phyloP scores from a whole-genome alignment of 192 early-diverging fungal species.

The Coemansia sp. region DNA sequence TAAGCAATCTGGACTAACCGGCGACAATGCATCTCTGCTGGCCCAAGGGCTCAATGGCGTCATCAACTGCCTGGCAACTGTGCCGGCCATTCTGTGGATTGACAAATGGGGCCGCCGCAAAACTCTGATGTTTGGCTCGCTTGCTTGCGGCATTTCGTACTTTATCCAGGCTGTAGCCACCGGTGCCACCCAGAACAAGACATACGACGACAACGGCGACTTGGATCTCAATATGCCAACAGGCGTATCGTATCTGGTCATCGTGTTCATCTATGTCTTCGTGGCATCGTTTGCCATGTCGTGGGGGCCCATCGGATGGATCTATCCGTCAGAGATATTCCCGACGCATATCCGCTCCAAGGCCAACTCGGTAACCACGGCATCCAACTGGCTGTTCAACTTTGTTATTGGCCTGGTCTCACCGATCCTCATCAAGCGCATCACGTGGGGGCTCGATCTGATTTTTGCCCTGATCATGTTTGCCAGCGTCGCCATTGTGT shows the following conservation, averaged over 20 bases:
- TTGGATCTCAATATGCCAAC: slow-evolving; percentile 37
- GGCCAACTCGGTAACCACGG: slow-evolving; percentile 77
- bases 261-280: slow-evolving; percentile 77
- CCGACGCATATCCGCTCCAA: slow-evolving; percentile 85
- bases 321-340: slow-evolving; percentile 90
- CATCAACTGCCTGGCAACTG: slow-evolving; percentile 78
- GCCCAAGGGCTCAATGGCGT: slow-evolving; percentile 74
- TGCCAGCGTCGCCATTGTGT: slow-evolving; percentile 59
- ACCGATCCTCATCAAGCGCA: slow-evolving; percentile 67
- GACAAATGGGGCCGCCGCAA: slow-evolving; percentile 81
- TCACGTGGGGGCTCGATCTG: slow-evolving; percentile 65
- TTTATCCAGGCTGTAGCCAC: slow-evolving; percentile 40
- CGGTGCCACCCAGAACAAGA: slow-evolving; percentile 35
- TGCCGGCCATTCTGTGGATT: slow-evolving; percentile 82
- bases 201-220: slow-evolving; percentile 14
- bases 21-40: slow-evolving; percentile 53
- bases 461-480: slow-evolving; percentile 71
- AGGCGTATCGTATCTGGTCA: slow-evolving; percentile 56
- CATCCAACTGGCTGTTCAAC: slow-evolving; percentile 92
- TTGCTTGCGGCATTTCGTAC: slow-evolving; percentile 44
- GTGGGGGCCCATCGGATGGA: slow-evolving; percentile 93
- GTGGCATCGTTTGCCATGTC: slow-evolving; percentile 80
- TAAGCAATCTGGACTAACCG: slow-evolving; percentile 53
- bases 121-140: slow-evolving; percentile 70
- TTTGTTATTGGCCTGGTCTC: slow-evolving; percentile 70